Base-by-base conservation (phyloP, 2,329 filamentous ascomycete genomes). In the Pseudovirgaria hyperparasitica region DNA sequence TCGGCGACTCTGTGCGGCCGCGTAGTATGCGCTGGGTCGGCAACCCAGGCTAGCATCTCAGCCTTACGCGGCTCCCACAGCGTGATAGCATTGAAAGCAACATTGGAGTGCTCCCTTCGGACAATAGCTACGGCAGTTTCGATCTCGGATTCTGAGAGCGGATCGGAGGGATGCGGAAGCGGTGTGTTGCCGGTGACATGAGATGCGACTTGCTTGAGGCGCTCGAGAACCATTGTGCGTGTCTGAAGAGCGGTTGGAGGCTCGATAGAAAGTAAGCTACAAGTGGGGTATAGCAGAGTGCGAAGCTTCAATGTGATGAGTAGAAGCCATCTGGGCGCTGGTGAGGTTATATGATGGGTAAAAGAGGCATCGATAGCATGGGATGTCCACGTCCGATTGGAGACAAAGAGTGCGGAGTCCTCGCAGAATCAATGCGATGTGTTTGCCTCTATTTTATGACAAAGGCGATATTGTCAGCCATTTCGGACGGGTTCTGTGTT, bases 41-140 rank as follows among this genome's bases (percentile, higher is more conserved):
- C 72, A 9, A 92, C 57, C 82, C 82, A 93, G 33, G 67, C 70
- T 48, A 75, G 63, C 81, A 92, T 85, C 42, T 84, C 74, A 23
- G 67, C 72, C 63, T 93, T 93, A 37, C 77, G 77, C 25, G 85
- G 85, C 62, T 93, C 85, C 43, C 75, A 76, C 16, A 92, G 62
- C 3, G 82, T 80, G 30, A 93, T 76, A 3, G 85, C 80, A 60
- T 93, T 90, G 69, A 86, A 93, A 53, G 75, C 73, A 32, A 92
- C 65, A 25, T 76, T 63, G 31, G 72, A 64, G 49, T 92, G 65
- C 32, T 77, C 65, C 41, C 76, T 71, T 34, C 72, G 74, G 37
- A 92, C 65, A 17, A 82, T 60, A 2, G 67, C 58, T 26, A 85
- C 76, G 5, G 74, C 73, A 12, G 67, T 57, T 41, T 79, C 74